A percentile compares a stretch with the other conserved stretches of the same genome.
Conservation (phyloP, 306 rosid species). For the Parietaria judaica region DNA sequence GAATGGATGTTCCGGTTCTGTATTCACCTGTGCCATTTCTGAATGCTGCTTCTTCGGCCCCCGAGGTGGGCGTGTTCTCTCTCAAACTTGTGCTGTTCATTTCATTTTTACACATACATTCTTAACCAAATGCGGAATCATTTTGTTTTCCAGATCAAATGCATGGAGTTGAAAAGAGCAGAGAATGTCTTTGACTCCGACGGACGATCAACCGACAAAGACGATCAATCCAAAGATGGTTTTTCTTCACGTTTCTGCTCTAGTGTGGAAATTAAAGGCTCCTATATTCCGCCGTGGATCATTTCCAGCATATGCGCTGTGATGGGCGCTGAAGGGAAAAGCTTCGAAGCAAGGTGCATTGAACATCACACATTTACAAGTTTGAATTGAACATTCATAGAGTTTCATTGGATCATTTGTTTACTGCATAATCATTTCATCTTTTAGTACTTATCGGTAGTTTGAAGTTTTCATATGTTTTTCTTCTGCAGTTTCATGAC, state of each 20-base stretch:
- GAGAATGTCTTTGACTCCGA: slow-evolving; percentile 40
- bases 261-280: slow-evolving; percentile 69
- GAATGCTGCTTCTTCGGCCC: slow-evolving; percentile 74
- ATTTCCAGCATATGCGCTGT: slow-evolving; percentile 44
- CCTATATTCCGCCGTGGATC: slow-evolving; percentile 87
- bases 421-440: too few relatives aligned
- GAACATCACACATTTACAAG: neutral
- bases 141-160: slow-evolving; percentile 47
- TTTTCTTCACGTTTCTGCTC: slow-evolving; percentile 40
- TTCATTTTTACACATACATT: neutral
- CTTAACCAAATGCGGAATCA: neutral
- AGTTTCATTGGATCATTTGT: too few relatives aligned
- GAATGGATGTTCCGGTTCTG: slow-evolving; percentile 73
- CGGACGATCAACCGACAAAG: slow-evolving; percentile 34
- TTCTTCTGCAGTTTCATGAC: slow-evolving; percentile 51
- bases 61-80: slow-evolving; percentile 43
- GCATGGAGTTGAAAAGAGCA: slow-evolving; percentile 63
- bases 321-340: slow-evolving; percentile 62
- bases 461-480: slow-evolving; percentile 10
- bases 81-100: neutral
- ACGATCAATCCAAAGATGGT: slow-evolving; percentile 29
- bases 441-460: neutral
- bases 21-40: slow-evolving; percentile 79
- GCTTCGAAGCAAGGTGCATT: slow-evolving; percentile 84
- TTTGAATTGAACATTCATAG: neutral